Evolutionary conservation across 192 early-diverging fungal genomes (phyloP), one percentile per base, ranked within the genome.

Genomic region (Backusella westeae): DNA sequence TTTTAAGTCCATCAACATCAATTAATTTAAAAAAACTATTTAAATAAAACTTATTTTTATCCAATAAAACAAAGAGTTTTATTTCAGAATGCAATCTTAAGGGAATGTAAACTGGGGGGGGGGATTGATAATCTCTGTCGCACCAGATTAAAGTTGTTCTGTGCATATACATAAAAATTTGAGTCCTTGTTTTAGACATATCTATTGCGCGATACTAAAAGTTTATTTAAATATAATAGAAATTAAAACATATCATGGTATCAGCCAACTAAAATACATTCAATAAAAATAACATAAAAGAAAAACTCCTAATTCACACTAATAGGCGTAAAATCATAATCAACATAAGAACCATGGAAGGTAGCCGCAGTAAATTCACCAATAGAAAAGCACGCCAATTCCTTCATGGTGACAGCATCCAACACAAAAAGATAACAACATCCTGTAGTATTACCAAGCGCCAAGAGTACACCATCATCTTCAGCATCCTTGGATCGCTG

Each of bases 381-480:
- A 75, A 87, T 82, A 6, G 82, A 78, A 8, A 81, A 84, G 42
- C 84, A 84, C 23, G 85, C 85, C 44, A 88, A 69, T 76, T 90
- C 89, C 9, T 75, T 49, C 72, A 90, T 59, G 6, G 82, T 84
- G 65, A 74, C 66, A 19, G 87, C 87, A 77, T 89, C 77, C 59
- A 90, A 42, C 0, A 89, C 75, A 35, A 87, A 35, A 75, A 90
- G 69, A 76, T 82, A 86, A 26, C 82, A 82, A 0, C 75, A 73
- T 0, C 74, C 76, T 3, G 71, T 59, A 21, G 73, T 49, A 53
- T 78, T 73, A 6, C 83, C 85, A 67, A 90, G 71, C 9, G 78
- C 81, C 38, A 90, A 69, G 9, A 90, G 53, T 1, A 89, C 84
- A 67, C 88, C 89, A 71, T 90, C 89, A 46, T 90, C 89, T 71